Base-by-base conservation (phyloP, 1,284 basidiomycete species). In the Ustilago vetiveriae region DNA sequence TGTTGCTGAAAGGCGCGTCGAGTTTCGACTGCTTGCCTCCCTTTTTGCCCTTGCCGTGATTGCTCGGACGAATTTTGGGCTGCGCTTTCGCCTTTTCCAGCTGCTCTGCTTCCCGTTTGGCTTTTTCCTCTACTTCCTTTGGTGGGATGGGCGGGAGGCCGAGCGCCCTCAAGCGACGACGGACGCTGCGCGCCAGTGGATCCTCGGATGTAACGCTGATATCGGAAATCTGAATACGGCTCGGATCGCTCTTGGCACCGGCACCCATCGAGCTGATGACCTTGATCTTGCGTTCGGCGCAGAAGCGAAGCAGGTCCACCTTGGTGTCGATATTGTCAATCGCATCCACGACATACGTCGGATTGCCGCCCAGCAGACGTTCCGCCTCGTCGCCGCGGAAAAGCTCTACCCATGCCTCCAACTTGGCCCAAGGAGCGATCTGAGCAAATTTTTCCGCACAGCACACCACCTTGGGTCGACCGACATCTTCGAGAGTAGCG, bases 321-420 rank as follows among this genome's bases (percentile, higher is more conserved):
- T 98, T 98, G 2, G 95, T 95, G 40, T 91, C 88, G 66, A 98
- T 93, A 81, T 98, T 97, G 84, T 98, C 94, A 71, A 98, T 98
- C n/a, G 75, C 75, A 49, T 82, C 80, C 8, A 82, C 63, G 19
- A 80, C 76, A 41, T 78, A 79, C 33, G 76, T 75, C 1, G 79
- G 79, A 17, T 51, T 55, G 62, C 64, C 69, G 41, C 57, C 76
- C 10, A 72, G 47, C 21, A 68, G 56, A n/a, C 70, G 44, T 17
- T 55, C 63, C 27, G 50, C 73, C 19, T 80, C 72, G 19, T 66
- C 54, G 3, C 44, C 77, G 17, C 52, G 36, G 50, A 30, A 55
- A 14, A 52, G 77, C 85, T 74, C 73, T 16, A 76, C 72, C 45
- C 62, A 72, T 7, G 78, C 82, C 22, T 89, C 90, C 2, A 91